phyloP scores from a whole-genome alignment of 2,329 filamentous ascomycete species.

The Didymosphaeria variabile region DNA sequence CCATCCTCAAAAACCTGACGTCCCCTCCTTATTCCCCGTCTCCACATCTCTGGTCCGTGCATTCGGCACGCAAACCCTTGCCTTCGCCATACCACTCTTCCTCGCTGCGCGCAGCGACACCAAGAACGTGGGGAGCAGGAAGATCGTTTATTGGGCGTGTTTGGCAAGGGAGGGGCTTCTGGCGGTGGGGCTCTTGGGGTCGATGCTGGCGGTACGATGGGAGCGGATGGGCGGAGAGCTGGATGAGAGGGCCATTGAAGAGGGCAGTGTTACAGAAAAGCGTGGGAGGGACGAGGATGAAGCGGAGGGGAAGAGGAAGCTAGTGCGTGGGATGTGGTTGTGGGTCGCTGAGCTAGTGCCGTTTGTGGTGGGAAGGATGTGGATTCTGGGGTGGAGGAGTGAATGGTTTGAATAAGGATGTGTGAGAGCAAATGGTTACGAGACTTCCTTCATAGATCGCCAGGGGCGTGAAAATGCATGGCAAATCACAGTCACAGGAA shows the following conservation, averaged over 20 bases:
- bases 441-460: no score
- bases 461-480: no score
- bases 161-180: constrained; percentile 17
- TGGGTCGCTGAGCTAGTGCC: constrained; percentile 29
- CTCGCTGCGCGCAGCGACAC: constrained; percentile 21
- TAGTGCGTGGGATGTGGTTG: constrained; percentile 24
- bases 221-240: neutral
- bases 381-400: constrained; percentile 23
- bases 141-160: constrained; percentile 24
- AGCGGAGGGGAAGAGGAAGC: constrained; percentile 6
- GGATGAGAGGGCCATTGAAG: constrained; percentile 17
- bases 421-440: no score
- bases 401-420: constrained; percentile 21
- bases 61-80: constrained; percentile 30
- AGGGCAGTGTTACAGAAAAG: constrained; percentile 15
- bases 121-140: constrained; percentile 12
- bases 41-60: constrained; percentile 20
- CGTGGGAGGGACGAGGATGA: constrained; percentile 14
- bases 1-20: constrained; percentile 22
- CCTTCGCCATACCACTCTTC: constrained; percentile 31
- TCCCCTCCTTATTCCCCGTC: constrained; percentile 14
- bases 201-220: constrained; percentile 15
- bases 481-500: no score
- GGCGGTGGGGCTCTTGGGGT: constrained; percentile 16
- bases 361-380: constrained; percentile 29